These are phyloP conservation scores for Solanum etuberosum DNA, from an alignment of 257 asterid genomes.

Conservation along the genomic window DNA sequence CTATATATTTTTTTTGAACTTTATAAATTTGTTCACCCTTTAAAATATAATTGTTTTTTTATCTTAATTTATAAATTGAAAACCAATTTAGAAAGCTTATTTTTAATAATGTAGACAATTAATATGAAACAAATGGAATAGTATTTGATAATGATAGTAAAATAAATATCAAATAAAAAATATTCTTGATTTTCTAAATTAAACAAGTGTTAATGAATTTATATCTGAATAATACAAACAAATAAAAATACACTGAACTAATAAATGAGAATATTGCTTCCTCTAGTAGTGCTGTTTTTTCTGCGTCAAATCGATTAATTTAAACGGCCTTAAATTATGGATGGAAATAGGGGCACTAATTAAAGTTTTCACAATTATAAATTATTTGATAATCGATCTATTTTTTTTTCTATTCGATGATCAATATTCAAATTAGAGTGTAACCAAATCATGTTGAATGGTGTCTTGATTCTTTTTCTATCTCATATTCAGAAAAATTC, in stretches of 20 bases:
- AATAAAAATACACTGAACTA: not conserved
- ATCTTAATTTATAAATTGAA: too few species aligned
- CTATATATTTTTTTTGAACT: too few species aligned
- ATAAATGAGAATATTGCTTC: not conserved
- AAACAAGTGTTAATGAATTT: too few species aligned
- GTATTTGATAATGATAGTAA: too few species aligned
- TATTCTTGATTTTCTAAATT: not conserved
- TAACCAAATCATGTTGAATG: too few species aligned
- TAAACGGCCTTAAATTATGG: not conserved
- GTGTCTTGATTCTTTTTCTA: too few species aligned
- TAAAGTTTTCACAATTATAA: not conserved
- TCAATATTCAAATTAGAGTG: too few species aligned
- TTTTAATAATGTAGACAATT: too few species aligned
- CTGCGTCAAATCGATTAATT: not conserved
- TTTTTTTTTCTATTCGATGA: too few species aligned
- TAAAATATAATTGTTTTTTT: too few species aligned
- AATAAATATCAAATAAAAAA: too few species aligned
- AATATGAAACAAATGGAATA: not conserved
- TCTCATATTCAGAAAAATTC: too few species aligned
- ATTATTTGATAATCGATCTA: not conserved
- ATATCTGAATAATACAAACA: not conserved
- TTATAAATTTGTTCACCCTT: not conserved
- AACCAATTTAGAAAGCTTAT: rapidly evolving
- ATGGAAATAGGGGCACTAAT: not conserved
- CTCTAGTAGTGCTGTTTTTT: not conserved